These are phyloP conservation scores for Theobroma grandiflorum DNA, from an alignment of 441 rosid genomes.

Conservation along the genomic window DNA sequence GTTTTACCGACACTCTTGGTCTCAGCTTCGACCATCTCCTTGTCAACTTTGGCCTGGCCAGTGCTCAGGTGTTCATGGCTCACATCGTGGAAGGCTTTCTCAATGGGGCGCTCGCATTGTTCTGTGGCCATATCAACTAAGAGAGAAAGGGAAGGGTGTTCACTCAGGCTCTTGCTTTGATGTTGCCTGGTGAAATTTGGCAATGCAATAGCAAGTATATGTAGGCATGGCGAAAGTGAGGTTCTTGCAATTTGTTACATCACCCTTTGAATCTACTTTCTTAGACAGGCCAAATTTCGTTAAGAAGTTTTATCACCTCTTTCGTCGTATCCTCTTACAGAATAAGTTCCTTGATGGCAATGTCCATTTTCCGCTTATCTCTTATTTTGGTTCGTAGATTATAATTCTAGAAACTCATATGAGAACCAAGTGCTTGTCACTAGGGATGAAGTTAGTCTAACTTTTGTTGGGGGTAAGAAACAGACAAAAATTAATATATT, in stretches of 20 bases:
- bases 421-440: not conserved
- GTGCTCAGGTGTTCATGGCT: not conserved
- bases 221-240: not conserved
- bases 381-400: constrained; percentile 8
- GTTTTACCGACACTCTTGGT: not conserved
- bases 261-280: constrained; percentile 17
- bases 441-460: too few species aligned
- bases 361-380: not conserved
- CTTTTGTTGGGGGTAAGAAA: too few species aligned
- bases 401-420: not conserved
- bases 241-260: constrained; percentile 6
- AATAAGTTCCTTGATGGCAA: constrained; percentile 14
- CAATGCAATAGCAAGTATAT: not conserved
- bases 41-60: not conserved
- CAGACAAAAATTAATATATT: too few species aligned
- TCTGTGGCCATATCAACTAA: constrained; percentile 5
- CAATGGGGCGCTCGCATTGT: constrained; percentile 3
- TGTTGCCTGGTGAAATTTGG: not conserved
- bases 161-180: not conserved
- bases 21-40: not conserved
- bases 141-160: not conserved
- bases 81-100: not conserved
- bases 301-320: not conserved
- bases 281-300: not conserved
- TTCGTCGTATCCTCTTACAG: not conserved